These are phyloP conservation scores for Kuraishia hungarica DNA, from an alignment of 805 yeast genomes.

Conservation along the genomic window DNA sequence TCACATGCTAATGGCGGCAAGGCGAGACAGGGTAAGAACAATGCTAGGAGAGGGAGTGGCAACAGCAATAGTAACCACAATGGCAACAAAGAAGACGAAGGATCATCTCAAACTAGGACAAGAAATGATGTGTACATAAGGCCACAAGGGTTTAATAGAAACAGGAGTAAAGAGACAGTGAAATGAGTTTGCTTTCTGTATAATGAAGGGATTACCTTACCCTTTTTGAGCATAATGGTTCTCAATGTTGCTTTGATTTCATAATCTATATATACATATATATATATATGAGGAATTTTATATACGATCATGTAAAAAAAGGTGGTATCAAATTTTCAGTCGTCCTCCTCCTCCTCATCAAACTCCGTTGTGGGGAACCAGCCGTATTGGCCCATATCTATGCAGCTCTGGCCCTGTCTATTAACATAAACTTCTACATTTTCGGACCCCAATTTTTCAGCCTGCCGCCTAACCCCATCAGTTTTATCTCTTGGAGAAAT, in stretches of 20 bases:
- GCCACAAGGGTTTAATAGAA: not conserved
- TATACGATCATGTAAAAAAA: not conserved
- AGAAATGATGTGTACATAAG: not conserved
- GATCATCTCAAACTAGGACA: not conserved
- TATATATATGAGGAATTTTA: not conserved
- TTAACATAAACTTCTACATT: constrained; percentile 29
- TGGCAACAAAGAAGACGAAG: not conserved
- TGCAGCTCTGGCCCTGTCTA: constrained; percentile 22
- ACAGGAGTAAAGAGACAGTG: not conserved
- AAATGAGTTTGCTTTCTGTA: too few relatives aligned
- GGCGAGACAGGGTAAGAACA: not conserved
- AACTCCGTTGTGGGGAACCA: constrained; percentile 50
- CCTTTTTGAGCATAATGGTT: too few relatives aligned
- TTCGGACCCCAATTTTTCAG: constrained; percentile 35
- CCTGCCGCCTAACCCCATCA: constrained; percentile 37
- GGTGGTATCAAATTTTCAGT: too few relatives aligned
- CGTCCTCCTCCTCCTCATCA: constrained; percentile 9
- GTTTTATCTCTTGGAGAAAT: constrained; percentile 43
- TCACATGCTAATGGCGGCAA: not conserved
- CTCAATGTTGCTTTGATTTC: not conserved
- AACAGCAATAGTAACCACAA: not conserved
- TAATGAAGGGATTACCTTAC: too few relatives aligned
- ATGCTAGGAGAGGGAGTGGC: not conserved
- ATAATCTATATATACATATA: too few relatives aligned
- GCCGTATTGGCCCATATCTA: constrained; percentile 41